phyloP scores from a whole-genome alignment of 306 rosid genomes.

The Cercis canadensis region DNA sequence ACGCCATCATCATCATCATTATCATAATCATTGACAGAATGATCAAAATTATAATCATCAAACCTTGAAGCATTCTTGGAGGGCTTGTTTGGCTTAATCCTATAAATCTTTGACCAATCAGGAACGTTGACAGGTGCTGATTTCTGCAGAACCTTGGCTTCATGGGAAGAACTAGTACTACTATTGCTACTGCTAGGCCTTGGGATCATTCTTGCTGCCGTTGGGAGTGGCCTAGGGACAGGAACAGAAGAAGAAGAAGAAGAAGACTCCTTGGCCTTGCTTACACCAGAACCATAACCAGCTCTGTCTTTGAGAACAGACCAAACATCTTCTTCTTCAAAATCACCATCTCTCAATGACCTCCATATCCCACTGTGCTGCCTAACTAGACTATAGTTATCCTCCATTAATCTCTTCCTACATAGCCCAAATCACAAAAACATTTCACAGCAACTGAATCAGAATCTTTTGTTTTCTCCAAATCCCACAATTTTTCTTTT shows the following conservation, averaged over 20 bases:
- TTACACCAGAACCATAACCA: slow-evolving; percentile 28
- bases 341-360: slow-evolving; percentile 82
- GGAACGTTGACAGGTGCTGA: slow-evolving; percentile 84
- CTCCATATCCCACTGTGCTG: slow-evolving; percentile 78
- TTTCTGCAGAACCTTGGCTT: slow-evolving; percentile 57
- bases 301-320: slow-evolving; percentile 54
- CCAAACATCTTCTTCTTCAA: slow-evolving; percentile 90
- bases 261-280: slow-evolving; percentile 34
- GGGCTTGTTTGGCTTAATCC: slow-evolving; percentile 45
- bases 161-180: slow-evolving; percentile 47
- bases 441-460: background rate
- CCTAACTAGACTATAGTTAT: slow-evolving; percentile 51
- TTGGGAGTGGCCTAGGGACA: slow-evolving; percentile 46
- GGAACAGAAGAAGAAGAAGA: slow-evolving; percentile 35
- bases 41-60: slow-evolving; percentile 39
- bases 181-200: slow-evolving; percentile 46
- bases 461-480: slow-evolving; percentile 24
- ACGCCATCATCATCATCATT: slow-evolving; percentile 27
- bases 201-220: slow-evolving; percentile 69
- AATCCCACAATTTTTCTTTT: slow-evolving; percentile 1
- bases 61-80: slow-evolving; percentile 43
- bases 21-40: too few species aligned
- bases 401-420: slow-evolving; percentile 64
- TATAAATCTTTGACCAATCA: slow-evolving; percentile 66
- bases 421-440: slow-evolving; percentile 32